phyloP scores from a whole-genome alignment of 768 basidiomycete genomes.

The Boletus tomentosulus region DNA sequence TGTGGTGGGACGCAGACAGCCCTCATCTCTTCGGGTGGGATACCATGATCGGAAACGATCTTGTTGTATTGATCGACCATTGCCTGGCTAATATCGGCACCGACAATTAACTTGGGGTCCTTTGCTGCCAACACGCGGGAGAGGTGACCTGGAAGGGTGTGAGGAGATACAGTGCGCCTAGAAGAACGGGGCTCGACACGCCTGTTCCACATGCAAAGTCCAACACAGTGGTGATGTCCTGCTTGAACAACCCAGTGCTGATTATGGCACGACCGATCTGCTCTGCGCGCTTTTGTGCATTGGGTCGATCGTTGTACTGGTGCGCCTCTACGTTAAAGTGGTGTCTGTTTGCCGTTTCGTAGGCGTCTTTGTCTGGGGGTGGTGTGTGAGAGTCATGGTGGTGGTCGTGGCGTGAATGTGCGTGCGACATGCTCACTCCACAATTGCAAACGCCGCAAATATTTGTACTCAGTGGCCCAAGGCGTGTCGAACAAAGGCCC shows the following conservation, averaged over 20 bases:
- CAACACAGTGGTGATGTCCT: slow-evolving; percentile 53
- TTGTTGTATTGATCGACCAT: slow-evolving; percentile 67
- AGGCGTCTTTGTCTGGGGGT: background rate
- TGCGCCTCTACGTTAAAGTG: slow-evolving; percentile 25
- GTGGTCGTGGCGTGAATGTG: background rate
- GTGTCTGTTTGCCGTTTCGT: slow-evolving; percentile 23
- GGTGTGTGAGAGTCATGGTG: background rate
- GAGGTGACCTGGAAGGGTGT: slow-evolving; percentile 46
- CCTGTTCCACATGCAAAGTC: slow-evolving; percentile 78
- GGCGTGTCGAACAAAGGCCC: background rate
- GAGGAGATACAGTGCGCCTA: background rate
- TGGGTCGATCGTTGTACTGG: slow-evolving; percentile 23
- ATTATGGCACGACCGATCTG: slow-evolving; percentile 27
- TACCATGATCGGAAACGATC: slow-evolving; percentile 55
- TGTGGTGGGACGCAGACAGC: slow-evolving; percentile 47
- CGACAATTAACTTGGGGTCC: slow-evolving; percentile 59
- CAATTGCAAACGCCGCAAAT: background rate
- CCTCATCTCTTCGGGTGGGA: slow-evolving; percentile 60
- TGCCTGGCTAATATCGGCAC: slow-evolving; percentile 71
- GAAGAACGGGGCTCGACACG: background rate
- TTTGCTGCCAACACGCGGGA: slow-evolving; percentile 58
- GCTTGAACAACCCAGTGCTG: slow-evolving; percentile 46
- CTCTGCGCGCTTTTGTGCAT: slow-evolving; percentile 18
- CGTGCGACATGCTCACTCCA: background rate
- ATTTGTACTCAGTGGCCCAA: background rate